Conservation (phyloP, 2,329 filamentous ascomycete genomes). For the Pseudogymnoascus sp. region DNA sequence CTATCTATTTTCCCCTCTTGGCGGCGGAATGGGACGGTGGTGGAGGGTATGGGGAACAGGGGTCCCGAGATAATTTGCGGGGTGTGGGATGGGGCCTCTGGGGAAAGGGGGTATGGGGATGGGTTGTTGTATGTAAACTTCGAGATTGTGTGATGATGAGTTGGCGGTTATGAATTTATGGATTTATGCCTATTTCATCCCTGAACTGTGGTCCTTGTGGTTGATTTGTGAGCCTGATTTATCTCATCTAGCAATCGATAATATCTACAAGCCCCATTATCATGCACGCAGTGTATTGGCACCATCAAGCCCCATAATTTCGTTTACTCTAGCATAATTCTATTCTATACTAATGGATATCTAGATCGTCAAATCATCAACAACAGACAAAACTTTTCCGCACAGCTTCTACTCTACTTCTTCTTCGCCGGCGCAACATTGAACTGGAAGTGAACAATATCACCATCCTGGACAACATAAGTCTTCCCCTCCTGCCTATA, state of each 20-base stretch:
- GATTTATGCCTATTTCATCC: neutral
- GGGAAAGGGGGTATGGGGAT: neutral
- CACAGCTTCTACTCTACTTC: neutral
- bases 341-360: conserved; percentile 5
- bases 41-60: neutral
- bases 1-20: neutral
- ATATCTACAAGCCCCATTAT: neutral
- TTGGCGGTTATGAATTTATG: neutral
- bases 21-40: neutral
- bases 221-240: neutral
- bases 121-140: neutral
- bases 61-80: neutral
- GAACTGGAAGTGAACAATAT: conserved; percentile 37
- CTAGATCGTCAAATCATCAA: neutral
- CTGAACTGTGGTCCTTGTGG: neutral
- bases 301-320: neutral
- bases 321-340: neutral
- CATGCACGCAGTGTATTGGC: neutral
- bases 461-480: conserved; percentile 37
- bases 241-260: neutral
- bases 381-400: conserved; percentile 5
- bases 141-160: neutral
- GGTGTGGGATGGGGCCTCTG: neutral
- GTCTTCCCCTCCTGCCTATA: conserved; percentile 37
- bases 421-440: conserved; percentile 16